Evolutionary conservation across 768 basidiomycete species (phyloP), one percentile per base, ranked within the genome.

Genomic region (Termitomyces heimii): DNA sequence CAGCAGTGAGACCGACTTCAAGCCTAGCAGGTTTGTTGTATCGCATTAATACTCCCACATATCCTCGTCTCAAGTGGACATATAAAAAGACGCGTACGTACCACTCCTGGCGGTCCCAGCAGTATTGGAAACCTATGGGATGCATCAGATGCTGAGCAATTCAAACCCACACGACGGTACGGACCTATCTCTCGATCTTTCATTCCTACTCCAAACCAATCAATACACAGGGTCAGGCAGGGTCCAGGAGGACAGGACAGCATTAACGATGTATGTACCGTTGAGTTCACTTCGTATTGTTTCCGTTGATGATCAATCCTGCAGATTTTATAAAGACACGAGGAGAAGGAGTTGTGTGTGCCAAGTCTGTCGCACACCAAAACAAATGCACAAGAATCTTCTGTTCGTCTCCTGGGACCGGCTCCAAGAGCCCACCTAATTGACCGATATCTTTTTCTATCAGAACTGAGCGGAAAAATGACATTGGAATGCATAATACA

Each of bases 101-200:
- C 75, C 52, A 70, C 62, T 35, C 78, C 79, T 42, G 77, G 78
- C 31, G 81, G 78, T 48, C 75, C 65, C 28, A 77, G 73, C 62
- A 75, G 67, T 50, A 68, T 79, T 49, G 61, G 68, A 32, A 77
- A 67, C 64, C 71, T 88, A 42, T 87, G 83, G 76, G 77, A 74
- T 34, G 55, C 70, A 0, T 77, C 77, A 8, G 69, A 74, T 31
- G 62, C 69, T 1, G 73, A 78, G 26, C 74, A 77, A 55, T 89
- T 87, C 67, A 82, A 83, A 62, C 88, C 88, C 5, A 86, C 87
- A 18, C 83, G 88, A 63, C 79, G 82, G 88, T 85, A 69, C 24
- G 13, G 37, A 12, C 26, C 14, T 67, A 10, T 40, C 26, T 31
- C 1, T 24, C 20, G n/a, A 28, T n/a, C 8, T 28, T 40, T 35